phyloP scores from a whole-genome alignment of 305 asterid species.

The Salvia sclarea region DNA sequence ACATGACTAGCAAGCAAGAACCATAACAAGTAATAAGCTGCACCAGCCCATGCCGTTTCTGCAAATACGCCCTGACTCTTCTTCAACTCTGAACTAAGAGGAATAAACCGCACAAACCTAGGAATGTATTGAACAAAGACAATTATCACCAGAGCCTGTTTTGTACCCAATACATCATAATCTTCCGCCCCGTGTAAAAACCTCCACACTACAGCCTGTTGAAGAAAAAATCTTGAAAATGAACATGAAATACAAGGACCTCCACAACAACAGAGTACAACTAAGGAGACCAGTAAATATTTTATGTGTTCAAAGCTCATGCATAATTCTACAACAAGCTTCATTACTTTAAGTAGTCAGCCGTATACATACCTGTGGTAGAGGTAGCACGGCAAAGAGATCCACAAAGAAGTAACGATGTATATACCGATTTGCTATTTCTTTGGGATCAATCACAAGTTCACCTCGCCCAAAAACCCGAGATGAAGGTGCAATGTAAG shows the following conservation, averaged over 20 bases:
- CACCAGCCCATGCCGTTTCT: constrained; percentile 99
- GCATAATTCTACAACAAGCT: constrained; percentile 4
- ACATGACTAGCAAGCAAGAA: constrained; percentile 95
- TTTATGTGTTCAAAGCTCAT: background rate
- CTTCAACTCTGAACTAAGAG: constrained; percentile 84
- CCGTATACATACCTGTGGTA: constrained; percentile 76
- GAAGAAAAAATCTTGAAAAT: constrained; percentile 23
- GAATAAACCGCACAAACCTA: constrained; percentile 72
- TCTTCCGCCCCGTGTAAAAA: constrained; percentile 63
- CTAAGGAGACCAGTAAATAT: too few relatives aligned
- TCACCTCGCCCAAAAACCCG: constrained; percentile 99
- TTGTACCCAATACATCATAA: constrained; percentile 77
- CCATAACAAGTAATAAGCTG: constrained; percentile 89
- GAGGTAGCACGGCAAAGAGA: constrained; percentile 81
- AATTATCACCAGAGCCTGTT: constrained; percentile 63
- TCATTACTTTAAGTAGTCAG: constrained; percentile 14
- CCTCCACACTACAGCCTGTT: constrained; percentile 90
- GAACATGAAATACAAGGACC: constrained; percentile 1
- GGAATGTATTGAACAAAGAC: constrained; percentile 81
- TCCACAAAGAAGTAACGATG: constrained; percentile 82
- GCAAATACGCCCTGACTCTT: constrained; percentile 94
- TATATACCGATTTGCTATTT: constrained; percentile 74
- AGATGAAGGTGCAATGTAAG: constrained; percentile 97
- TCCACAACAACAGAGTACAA: constrained; percentile 19
- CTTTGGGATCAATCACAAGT: constrained; percentile 85